phyloP scores from a whole-genome alignment of 2,329 filamentous ascomycete genomes.

The Aphanoascus verrucosus region DNA sequence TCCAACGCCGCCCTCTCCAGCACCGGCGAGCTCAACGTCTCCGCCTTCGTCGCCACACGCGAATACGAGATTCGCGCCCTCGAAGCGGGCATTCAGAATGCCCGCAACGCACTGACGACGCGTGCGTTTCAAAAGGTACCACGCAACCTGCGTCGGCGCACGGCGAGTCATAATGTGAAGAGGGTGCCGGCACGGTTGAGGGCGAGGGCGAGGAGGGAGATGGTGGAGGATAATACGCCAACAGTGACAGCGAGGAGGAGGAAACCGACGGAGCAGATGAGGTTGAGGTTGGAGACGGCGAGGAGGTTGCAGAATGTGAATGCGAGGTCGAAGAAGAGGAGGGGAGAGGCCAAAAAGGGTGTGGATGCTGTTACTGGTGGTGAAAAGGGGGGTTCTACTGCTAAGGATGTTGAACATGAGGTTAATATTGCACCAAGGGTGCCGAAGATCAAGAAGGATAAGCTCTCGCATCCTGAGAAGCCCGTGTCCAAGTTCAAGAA shows the following conservation, averaged over 20 bases:
- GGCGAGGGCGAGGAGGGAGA: constrained; percentile 57
- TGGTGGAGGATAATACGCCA: constrained; percentile 84
- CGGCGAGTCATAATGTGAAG: constrained; percentile 91
- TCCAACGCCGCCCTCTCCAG: constrained; percentile 41
- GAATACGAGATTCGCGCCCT: constrained; percentile 83
- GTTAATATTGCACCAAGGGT: constrained; percentile 31
- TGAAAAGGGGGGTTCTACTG: constrained; percentile 16
- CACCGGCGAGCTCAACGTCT: constrained; percentile 71
- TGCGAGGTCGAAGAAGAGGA: constrained; percentile 33
- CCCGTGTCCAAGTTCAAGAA: constrained; percentile 66
- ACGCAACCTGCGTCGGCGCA: constrained; percentile 68
- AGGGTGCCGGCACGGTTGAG: constrained; percentile 70
- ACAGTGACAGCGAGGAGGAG: constrained; percentile 51
- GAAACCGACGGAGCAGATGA: constrained; percentile 37
- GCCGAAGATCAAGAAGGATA: constrained; percentile 61
- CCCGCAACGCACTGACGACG: constrained; percentile 52
- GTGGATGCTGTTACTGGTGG: constrained; percentile 16
- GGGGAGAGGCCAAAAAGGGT: constrained; percentile 35
- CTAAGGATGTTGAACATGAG: constrained; percentile 18
- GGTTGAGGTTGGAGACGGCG: constrained; percentile 60
- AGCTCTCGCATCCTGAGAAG: constrained; percentile 52
- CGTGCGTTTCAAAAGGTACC: constrained; percentile 89
- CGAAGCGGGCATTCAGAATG: constrained; percentile 67
- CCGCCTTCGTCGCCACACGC: constrained; percentile 71
- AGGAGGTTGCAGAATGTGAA: constrained; percentile 57